Conservation (phyloP, 129 eudicot species). For the Saposhnikovia divaricata region DNA sequence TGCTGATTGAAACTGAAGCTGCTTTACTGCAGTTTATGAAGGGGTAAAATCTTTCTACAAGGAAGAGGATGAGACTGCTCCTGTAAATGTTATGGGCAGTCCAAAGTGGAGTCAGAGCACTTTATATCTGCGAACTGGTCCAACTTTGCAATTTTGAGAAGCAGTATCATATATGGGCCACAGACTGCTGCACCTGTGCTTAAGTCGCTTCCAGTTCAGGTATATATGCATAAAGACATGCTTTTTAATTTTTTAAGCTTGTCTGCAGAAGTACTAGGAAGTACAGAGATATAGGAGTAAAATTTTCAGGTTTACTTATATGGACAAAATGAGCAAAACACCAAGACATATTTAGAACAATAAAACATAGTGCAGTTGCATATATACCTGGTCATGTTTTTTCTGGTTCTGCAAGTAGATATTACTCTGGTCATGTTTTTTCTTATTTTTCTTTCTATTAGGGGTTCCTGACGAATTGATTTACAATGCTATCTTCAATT, state of each 20-base stretch:
- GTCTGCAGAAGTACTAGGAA: background rate
- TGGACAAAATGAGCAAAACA: background rate
- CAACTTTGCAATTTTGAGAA: conserved; percentile 78
- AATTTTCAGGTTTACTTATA: background rate
- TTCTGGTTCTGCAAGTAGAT: too few species aligned
- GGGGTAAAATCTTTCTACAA: conserved; percentile 83
- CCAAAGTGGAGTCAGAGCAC: conserved; percentile 78
- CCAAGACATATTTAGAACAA: background rate
- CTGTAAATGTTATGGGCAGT: conserved; percentile 83
- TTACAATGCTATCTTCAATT: too few species aligned
- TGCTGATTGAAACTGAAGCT: conserved; percentile 5
- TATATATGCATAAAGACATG: background rate
- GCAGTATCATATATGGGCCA: conserved; percentile 90
- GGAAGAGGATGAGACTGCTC: conserved; percentile 64
- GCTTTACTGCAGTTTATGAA: conserved; percentile 60
- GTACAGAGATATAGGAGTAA: background rate
- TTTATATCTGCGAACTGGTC: conserved; percentile 43
- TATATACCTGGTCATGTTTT: too few species aligned
- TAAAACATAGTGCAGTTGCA: background rate
- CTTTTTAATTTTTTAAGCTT: background rate
- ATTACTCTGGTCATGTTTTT: too few species aligned
- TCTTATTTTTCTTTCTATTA: too few species aligned
- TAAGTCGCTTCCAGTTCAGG: conserved; percentile 92
- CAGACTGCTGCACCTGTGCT: conserved; percentile 77
- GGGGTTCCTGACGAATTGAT: too few species aligned